Conservation (phyloP, 768 basidiomycete genomes). For the Amanita brunnescens region DNA sequence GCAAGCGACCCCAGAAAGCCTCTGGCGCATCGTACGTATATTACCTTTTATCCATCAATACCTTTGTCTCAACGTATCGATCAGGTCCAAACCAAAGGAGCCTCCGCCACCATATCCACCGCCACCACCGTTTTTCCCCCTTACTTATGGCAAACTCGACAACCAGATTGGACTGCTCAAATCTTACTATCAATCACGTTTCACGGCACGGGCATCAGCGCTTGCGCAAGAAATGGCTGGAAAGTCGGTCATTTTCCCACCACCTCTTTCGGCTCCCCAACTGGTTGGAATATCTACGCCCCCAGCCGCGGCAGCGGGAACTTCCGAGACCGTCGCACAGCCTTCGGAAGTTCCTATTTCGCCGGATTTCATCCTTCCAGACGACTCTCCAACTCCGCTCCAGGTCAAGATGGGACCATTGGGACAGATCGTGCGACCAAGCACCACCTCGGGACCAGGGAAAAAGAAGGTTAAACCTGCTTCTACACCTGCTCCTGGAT, state of each 20-base stretch:
- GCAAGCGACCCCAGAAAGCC: conserved; percentile 41
- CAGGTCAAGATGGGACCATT: conserved; percentile 74
- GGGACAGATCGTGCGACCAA: conserved; percentile 60
- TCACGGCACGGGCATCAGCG: conserved; percentile 31
- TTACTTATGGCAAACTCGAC: conserved; percentile 57
- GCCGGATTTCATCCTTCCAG: conserved; percentile 37
- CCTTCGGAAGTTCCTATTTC: conserved; percentile 14
- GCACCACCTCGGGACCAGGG: conserved; percentile 30
- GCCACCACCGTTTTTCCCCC: conserved; percentile 70
- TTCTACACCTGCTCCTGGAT: neutral
- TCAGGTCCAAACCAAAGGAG: conserved; percentile 56
- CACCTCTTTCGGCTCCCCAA: conserved; percentile 5
- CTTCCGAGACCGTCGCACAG: conserved; percentile 3
- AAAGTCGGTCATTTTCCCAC: conserved; percentile 9
- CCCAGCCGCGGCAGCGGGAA: neutral
- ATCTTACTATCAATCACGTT: conserved; percentile 57
- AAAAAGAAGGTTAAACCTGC: conserved; percentile 50
- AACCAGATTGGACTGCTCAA: conserved; percentile 83
- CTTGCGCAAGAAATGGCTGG: conserved; percentile 12
- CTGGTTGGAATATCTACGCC: neutral
- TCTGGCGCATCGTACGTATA: conserved; percentile 39
- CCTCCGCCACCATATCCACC: conserved; percentile 80
- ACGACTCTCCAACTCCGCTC: conserved; percentile 49
- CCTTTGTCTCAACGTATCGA: neutral
- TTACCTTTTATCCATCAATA: neutral